Evolutionary conservation across 1,284 basidiomycete species (phyloP).

Genomic region (Ceratobasidium papillatum): DNA sequence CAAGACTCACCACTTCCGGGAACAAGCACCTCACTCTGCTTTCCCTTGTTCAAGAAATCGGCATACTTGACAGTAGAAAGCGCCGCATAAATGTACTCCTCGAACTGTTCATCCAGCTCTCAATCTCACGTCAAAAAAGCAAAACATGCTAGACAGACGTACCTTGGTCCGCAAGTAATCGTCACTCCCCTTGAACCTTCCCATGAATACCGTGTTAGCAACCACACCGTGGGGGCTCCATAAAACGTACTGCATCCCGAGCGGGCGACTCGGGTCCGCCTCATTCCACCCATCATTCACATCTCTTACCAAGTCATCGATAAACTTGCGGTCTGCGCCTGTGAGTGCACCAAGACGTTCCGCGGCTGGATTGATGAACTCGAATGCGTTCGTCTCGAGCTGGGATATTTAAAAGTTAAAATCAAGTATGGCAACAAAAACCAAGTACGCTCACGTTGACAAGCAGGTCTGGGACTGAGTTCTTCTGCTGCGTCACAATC

Average conservation of each 20-base stretch:
- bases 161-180: conserved; percentile 91
- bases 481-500: conserved; percentile 93
- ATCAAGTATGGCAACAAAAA: conserved; percentile 41
- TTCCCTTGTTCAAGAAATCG: conserved; percentile 67
- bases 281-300: conserved; percentile 84
- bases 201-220: conserved; percentile 34
- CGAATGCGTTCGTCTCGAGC: conserved; percentile 85
- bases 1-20: conserved; percentile 47
- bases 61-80: conserved; percentile 86
- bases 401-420: conserved; percentile 50
- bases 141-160: conserved; percentile 47
- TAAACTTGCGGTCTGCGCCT: conserved; percentile 96
- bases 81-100: conserved; percentile 84
- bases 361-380: conserved; percentile 83
- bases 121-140: conserved; percentile 44
- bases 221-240: conserved; percentile 39
- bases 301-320: conserved; percentile 76
- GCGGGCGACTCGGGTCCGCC: conserved; percentile 63
- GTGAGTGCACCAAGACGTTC: conserved; percentile 84
- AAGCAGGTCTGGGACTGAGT: conserved; percentile 82
- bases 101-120: conserved; percentile 61
- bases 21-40: conserved; percentile 62
- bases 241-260: conserved; percentile 69
- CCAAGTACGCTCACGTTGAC: conserved; percentile 75
- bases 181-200: conserved; percentile 88